Conservation (phyloP, 495 filamentous ascomycete genomes). For the Chaetomium cochliodes region DNA sequence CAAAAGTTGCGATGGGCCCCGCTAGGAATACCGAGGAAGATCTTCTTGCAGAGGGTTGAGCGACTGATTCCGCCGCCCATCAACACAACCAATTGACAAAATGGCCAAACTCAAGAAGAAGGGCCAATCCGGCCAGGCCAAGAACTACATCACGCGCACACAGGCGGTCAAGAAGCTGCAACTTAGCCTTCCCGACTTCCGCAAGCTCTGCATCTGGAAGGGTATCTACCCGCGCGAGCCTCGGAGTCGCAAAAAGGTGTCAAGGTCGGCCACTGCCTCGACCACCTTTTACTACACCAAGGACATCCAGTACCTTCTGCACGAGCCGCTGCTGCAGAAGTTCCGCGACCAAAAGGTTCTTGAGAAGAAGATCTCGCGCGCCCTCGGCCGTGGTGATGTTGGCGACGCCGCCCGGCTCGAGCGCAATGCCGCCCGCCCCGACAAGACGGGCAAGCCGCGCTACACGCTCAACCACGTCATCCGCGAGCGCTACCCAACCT, state of each 20-base stretch:
- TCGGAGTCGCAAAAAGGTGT: slow-evolving; percentile 91
- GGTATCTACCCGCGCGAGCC: slow-evolving; percentile 98
- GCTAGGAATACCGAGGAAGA: neutral
- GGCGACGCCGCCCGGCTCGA: slow-evolving; percentile 70
- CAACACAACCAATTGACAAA: slow-evolving; percentile 14
- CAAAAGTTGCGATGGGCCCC: slow-evolving; percentile 39
- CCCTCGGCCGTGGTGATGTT: slow-evolving; percentile 86
- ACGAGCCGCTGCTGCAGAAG: slow-evolving; percentile 91
- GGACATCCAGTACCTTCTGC: slow-evolving; percentile 96
- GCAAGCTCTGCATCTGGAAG: slow-evolving; percentile 98
- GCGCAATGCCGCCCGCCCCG: slow-evolving; percentile 63
- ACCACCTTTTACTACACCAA: slow-evolving; percentile 99
- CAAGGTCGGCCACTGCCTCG: slow-evolving; percentile 80
- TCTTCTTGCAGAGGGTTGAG: slow-evolving; percentile 6
- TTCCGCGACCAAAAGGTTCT: slow-evolving; percentile 96
- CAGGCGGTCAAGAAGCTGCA: slow-evolving; percentile 97
- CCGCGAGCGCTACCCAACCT: slow-evolving; percentile 96
- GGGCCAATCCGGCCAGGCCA: slow-evolving; percentile 88
- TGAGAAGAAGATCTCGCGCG: slow-evolving; percentile 92
- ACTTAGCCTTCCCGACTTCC: slow-evolving; percentile 93
- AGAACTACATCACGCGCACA: slow-evolving; percentile 96
- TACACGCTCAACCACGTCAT: slow-evolving; percentile 94
- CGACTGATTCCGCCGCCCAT: slow-evolving; percentile 5
- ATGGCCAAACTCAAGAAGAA: slow-evolving; percentile 96
- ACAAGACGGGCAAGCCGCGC: slow-evolving; percentile 79